Conservation (phyloP, 768 basidiomycete genomes). For the Boletellus ananiceps region DNA sequence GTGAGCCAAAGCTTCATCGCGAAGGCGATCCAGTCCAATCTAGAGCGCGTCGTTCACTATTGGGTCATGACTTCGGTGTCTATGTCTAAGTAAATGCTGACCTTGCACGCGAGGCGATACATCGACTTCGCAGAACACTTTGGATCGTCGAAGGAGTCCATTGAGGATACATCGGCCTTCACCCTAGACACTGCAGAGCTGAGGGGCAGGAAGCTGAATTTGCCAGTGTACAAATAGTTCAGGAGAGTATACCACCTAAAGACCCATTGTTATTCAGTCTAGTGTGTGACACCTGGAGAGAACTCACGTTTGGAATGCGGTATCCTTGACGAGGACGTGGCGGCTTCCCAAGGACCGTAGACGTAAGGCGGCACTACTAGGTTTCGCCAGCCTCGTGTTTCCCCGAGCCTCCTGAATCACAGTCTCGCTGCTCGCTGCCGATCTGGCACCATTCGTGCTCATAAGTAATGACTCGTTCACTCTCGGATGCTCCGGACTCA, state of each 20-base stretch:
- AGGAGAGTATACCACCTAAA: conserved; percentile 37
- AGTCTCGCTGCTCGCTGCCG: not conserved
- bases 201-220: conserved; percentile 31
- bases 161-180: not conserved
- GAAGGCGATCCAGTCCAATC: conserved; percentile 19
- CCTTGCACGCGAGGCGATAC: conserved; percentile 41
- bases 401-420: not conserved
- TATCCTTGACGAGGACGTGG: conserved; percentile 22
- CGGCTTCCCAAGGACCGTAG: conserved; percentile 4
- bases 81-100: conserved; percentile 3
- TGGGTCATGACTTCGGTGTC: not conserved
- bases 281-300: not conserved
- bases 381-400: not conserved
- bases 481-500: conserved; percentile 7
- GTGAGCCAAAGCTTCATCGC: conserved; percentile 14
- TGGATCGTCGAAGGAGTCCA: not conserved
- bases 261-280: not conserved
- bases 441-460: not conserved
- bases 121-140: conserved; percentile 42
- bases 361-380: not conserved
- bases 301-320: conserved; percentile 25
- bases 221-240: conserved; percentile 37
- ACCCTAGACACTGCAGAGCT: conserved; percentile 12
- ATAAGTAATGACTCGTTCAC: not conserved
- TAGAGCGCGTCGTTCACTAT: not conserved